A percentile compares a stretch with the other conserved stretches of the same genome.
Evolutionary conservation across 805 yeast genomes (phyloP).

Genomic region (Clavispora santaluciae): DNA sequence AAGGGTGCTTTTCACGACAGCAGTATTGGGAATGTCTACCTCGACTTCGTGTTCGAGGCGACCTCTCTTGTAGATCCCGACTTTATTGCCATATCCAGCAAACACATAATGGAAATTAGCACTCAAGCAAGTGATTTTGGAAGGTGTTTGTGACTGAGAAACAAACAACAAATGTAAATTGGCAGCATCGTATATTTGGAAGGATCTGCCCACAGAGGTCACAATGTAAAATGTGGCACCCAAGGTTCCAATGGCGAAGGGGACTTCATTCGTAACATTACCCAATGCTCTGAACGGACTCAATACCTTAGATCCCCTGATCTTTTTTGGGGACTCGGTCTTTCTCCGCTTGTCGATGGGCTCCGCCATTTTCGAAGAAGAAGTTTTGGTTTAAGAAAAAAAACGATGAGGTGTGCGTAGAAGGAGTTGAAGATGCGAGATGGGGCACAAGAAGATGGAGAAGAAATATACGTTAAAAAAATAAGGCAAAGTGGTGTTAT

Average conservation of each 20-base stretch:
- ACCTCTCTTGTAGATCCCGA: slow-evolving; percentile 85
- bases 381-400: slow-evolving; percentile 3
- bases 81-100: slow-evolving; percentile 64
- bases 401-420: slow-evolving; percentile 11
- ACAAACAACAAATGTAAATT: slow-evolving; percentile 82
- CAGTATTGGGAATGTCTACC: slow-evolving; percentile 11
- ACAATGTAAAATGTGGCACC: slow-evolving; percentile 86
- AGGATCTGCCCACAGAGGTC: slow-evolving; percentile 83
- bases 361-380: neutral
- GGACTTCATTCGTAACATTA: slow-evolving; percentile 78
- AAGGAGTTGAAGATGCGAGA: slow-evolving; percentile 3
- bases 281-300: slow-evolving; percentile 87
- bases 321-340: slow-evolving; percentile 10
- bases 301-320: slow-evolving; percentile 46
- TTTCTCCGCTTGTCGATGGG: slow-evolving; percentile 32
- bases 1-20: slow-evolving; percentile 44
- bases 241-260: slow-evolving; percentile 82
- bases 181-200: slow-evolving; percentile 91
- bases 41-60: slow-evolving; percentile 39
- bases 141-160: slow-evolving; percentile 69
- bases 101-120: slow-evolving; percentile 83
- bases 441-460: slow-evolving; percentile 1
- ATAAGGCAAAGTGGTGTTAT: too few relatives aligned
- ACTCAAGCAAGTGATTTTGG: slow-evolving; percentile 63
- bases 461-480: neutral